phyloP scores from a whole-genome alignment of 495 filamentous ascomycete species.

The Penicillium soppii region DNA sequence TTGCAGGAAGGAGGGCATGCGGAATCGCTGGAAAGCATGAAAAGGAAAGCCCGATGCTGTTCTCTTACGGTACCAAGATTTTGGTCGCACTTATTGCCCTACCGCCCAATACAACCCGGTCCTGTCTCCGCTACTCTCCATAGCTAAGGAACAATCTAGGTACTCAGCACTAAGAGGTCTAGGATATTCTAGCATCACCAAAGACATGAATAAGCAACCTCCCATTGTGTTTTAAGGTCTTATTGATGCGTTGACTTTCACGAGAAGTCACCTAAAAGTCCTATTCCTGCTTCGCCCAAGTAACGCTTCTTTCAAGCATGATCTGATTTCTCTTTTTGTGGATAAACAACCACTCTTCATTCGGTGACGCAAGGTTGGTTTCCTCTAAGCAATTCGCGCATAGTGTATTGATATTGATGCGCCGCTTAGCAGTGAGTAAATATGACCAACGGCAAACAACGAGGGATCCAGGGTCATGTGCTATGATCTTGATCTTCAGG shows the following conservation, averaged over 20 bases:
- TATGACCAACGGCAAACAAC: not conserved
- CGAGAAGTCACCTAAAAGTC: not conserved
- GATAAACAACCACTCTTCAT: not conserved
- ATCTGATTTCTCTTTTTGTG: not conserved
- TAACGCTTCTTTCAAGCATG: not conserved
- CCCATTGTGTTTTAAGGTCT: not conserved
- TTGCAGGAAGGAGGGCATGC: no score
- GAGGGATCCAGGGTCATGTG: not conserved
- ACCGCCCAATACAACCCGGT: no score
- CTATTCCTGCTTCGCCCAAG: not conserved
- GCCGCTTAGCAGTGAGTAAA: not conserved
- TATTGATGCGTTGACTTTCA: not conserved
- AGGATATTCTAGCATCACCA: not conserved
- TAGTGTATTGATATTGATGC: not conserved
- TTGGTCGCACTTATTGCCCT: no score
- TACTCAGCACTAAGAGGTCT: not conserved
- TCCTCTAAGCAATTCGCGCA: not conserved
- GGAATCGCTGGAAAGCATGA: no score
- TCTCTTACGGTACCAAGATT: no score
- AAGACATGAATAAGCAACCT: not conserved
- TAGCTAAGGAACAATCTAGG: no score
- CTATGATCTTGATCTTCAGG: not conserved
- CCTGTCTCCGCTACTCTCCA: no score
- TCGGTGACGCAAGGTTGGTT: not conserved
- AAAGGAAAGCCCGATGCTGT: no score